phyloP scores from a whole-genome alignment of 768 basidiomycete species.

The Leccinum ochraceum region DNA sequence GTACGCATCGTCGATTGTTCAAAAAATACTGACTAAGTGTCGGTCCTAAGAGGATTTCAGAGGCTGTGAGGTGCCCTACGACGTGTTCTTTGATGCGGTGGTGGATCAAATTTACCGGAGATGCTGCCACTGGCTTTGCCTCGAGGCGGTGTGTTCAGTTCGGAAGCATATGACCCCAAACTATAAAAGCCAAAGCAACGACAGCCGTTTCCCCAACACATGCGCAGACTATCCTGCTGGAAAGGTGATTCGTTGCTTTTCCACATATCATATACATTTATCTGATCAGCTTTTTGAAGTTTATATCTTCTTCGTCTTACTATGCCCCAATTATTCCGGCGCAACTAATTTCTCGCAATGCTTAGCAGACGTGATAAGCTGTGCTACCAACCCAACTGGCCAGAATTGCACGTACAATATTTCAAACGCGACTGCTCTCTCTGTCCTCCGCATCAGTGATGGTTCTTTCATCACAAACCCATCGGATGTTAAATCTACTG shows the following conservation, averaged over 20 bases:
- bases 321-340: not conserved
- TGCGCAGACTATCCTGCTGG: not conserved
- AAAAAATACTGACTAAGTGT: not conserved
- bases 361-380: slow-evolving; percentile 4
- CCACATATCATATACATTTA: too few relatives aligned
- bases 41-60: not conserved
- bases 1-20: not conserved
- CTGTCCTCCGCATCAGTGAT: slow-evolving; percentile 12
- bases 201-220: not conserved
- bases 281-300: slow-evolving; percentile 11
- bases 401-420: slow-evolving; percentile 9
- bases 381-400: not conserved
- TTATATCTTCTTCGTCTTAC: not conserved
- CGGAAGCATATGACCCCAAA: not conserved
- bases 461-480: not conserved
- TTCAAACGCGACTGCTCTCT: slow-evolving; percentile 13
- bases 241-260: slow-evolving; percentile 6
- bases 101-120: not conserved
- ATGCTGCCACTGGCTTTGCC: not conserved
- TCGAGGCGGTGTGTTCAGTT: not conserved
- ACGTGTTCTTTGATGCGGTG: not conserved
- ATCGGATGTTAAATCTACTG: not conserved
- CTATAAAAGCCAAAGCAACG: not conserved
- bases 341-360: slow-evolving; percentile 20
- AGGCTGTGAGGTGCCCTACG: not conserved